These are phyloP conservation scores for Chloris gayana DNA, from an alignment of 176 grass and related monocot species.

Conservation along the genomic window DNA sequence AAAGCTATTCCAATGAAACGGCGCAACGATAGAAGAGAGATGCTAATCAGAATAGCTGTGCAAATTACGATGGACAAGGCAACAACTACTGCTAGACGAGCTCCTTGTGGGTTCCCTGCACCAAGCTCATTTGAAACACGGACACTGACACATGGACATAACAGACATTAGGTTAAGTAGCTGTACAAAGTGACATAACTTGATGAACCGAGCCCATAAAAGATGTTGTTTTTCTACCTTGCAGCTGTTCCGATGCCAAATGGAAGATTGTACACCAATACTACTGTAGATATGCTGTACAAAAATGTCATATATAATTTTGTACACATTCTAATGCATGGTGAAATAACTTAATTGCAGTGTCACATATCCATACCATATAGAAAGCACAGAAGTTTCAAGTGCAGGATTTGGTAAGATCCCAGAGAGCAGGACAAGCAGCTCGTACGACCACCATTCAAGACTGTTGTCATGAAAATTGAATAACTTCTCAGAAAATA, in stretches of 20 bases:
- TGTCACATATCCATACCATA: constrained; percentile 52
- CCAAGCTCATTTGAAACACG: constrained; percentile 75
- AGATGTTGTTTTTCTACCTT: constrained; percentile 40
- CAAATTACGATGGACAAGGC: constrained; percentile 44
- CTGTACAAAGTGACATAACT: constrained; percentile 2
- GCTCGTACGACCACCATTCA: constrained; percentile 77
- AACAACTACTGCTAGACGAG: constrained; percentile 46
- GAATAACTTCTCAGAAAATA: constrained; percentile 11
- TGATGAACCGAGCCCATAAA: neutral
- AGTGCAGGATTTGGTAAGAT: constrained; percentile 68
- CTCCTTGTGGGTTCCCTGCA: constrained; percentile 57
- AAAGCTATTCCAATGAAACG: constrained; percentile 57
- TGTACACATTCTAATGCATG: neutral
- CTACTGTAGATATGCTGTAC: constrained; percentile 54
- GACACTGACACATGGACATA: constrained; percentile 30
- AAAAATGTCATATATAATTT: constrained; percentile 17
- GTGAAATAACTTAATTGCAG: constrained; percentile 12
- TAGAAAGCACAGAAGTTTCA: constrained; percentile 73
- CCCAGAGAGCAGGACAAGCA: constrained; percentile 64
- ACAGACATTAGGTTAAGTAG: neutral
- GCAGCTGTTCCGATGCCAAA: constrained; percentile 64
- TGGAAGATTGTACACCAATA: constrained; percentile 57
- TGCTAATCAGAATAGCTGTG: constrained; percentile 40
- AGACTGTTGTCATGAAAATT: constrained; percentile 50
- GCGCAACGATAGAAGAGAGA: constrained; percentile 42